These are phyloP conservation scores for Sporisorium reilianum DNA, from an alignment of 1,284 basidiomycete species.

Conservation along the genomic window DNA sequence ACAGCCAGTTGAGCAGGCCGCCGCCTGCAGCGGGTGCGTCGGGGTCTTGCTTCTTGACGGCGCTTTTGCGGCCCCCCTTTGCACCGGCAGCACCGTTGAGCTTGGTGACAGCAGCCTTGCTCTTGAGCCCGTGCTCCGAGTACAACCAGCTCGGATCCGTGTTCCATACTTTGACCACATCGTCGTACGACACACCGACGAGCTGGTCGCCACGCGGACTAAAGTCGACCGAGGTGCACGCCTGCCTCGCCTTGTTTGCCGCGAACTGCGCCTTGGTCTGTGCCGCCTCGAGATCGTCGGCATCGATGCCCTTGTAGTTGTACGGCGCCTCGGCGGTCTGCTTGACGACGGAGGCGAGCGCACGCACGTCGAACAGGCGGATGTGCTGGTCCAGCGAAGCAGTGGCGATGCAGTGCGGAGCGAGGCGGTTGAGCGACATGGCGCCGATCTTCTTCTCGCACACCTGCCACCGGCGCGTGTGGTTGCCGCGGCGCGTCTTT, in stretches of 20 bases:
- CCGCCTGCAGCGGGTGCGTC: constrained; percentile 1
- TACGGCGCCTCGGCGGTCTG: constrained; percentile 47
- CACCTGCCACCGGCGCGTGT: constrained; percentile 61
- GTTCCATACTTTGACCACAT: constrained; percentile 59
- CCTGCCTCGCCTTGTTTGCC: constrained; percentile 44
- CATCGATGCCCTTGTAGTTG: constrained; percentile 55
- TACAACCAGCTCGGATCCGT: constrained; percentile 39
- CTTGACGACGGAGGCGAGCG: constrained; percentile 37
- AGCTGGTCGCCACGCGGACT: constrained; percentile 59
- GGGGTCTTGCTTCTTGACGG: constrained; percentile 34
- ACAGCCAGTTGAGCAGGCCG: constrained; percentile 31
- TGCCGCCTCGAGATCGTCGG: constrained; percentile 37
- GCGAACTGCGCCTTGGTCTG: constrained; percentile 54
- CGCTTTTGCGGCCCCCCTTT: constrained; percentile 8
- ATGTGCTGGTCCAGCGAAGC: constrained; percentile 65
- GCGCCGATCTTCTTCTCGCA: constrained; percentile 68
- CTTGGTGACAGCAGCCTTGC: constrained; percentile 19
- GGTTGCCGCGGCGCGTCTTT: constrained; percentile 25
- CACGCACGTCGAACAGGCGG: constrained; percentile 64
- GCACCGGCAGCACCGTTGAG: constrained; percentile 3
- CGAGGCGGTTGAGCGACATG: constrained; percentile 59
- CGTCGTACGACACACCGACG: constrained; percentile 64
- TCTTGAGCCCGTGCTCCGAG: constrained; percentile 31
- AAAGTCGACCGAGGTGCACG: constrained; percentile 66
- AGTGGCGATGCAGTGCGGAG: constrained; percentile 61